Base-by-base conservation (phyloP, 164 flowering plant species). In the Nelumbo lutea region DNA sequence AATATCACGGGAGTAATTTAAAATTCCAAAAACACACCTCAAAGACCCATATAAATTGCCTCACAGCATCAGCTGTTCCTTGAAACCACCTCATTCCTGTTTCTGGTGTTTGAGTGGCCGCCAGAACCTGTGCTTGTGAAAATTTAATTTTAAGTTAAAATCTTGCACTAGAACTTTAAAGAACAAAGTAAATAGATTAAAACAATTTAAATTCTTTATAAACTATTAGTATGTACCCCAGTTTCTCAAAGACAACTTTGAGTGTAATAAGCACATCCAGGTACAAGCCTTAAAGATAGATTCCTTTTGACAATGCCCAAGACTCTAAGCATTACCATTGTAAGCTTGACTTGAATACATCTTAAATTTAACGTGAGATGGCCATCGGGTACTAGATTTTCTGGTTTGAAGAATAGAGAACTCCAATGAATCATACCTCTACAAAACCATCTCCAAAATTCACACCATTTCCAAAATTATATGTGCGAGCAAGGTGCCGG, bases 401-500 rank as follows among this genome's bases (percentile, higher is more conserved):
- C 27, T 27, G 27, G 27, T 27, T 27, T 27, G 27, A 27, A 27
- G 27, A 27, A 27, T 27, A 27, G 27, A 27, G 27, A 9, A 14
- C 2, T 8, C 63, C 9, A 46, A 62, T 61, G 44, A 46, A 41
- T 10, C 72, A 41, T 78, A 90, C 98, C 96, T 92, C 98, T 11
- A 95, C 96, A 78, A 85, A 95, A 50, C 98, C 98, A 77, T 90
- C 96, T 27, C 96, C 96, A 77, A 92, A 95, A 68, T 78, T 88
- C 15, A 88, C 69, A 55, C 96, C 98, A 77, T 86, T 90, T 11
- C 97, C 96, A 57, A 64, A 43, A 69, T 79, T 84, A 71, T 94
- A 94, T 1, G 97, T 86, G 5, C 89, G 86, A 39, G 93, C 81
- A 66, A 95, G 75, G 71, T 95, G 97, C 11, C 97, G 90, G 69